A percentile compares a stretch with the other conserved stretches of the same genome.
phyloP scores from a whole-genome alignment of 2,329 filamentous ascomycete species.

The Scedosporium aurantiacum region DNA sequence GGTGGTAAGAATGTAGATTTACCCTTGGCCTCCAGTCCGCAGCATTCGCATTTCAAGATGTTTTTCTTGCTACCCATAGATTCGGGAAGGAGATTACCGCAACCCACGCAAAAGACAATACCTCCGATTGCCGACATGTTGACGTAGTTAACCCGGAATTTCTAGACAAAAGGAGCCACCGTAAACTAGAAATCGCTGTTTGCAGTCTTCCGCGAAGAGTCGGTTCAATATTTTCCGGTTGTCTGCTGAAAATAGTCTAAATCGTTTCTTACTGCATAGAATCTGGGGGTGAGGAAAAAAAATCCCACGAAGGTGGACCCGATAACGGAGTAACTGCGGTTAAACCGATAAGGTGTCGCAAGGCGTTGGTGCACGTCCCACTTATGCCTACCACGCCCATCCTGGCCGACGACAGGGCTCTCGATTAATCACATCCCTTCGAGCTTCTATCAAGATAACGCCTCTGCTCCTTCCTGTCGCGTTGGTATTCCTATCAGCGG shows the following conservation, averaged over 20 bases:
- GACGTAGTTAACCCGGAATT: not conserved
- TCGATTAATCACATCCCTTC: not conserved
- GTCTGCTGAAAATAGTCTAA: not conserved
- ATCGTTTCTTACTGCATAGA: not conserved
- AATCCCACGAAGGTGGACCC: not conserved
- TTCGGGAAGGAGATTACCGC: slow-evolving; percentile 77
- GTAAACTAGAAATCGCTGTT: too few species aligned
- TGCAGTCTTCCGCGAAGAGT: not conserved
- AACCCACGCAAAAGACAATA: slow-evolving; percentile 85
- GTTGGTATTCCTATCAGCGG: not conserved
- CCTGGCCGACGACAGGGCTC: not conserved
- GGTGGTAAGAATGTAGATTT: slow-evolving; percentile 12
- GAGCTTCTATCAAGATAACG: not conserved
- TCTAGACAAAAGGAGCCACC: not conserved
- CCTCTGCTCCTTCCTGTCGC: not conserved
- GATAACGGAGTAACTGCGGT: not conserved
- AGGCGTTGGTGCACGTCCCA: not conserved
- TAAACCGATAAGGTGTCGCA: not conserved
- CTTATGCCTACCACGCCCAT: not conserved
- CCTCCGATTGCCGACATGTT: slow-evolving; percentile 83
- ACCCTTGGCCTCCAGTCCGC: slow-evolving; percentile 79
- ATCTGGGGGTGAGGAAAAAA: not conserved
- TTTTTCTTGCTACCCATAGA: slow-evolving; percentile 68
- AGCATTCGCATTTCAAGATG: slow-evolving; percentile 72
- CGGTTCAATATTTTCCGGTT: too few species aligned